phyloP scores from a whole-genome alignment of 257 asterid species.

The Plantago major region DNA sequence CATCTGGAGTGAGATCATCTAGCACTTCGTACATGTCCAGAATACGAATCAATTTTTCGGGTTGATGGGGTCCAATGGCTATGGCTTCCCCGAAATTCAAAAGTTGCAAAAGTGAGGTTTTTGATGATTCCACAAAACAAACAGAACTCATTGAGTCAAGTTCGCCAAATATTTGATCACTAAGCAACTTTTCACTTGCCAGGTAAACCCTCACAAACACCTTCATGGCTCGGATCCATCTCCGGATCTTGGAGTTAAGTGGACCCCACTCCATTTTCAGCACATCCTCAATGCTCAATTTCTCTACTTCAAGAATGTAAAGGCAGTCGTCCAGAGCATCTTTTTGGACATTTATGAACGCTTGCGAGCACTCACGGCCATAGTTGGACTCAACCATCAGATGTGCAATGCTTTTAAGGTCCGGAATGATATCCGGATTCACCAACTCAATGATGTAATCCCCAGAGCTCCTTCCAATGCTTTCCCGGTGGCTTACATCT shows the following conservation, averaged over 20 bases:
- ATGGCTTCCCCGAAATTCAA: constrained; percentile 76
- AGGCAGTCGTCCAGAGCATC: constrained; percentile 92
- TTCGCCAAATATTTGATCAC: constrained; percentile 83
- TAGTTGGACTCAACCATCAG: constrained; percentile 74
- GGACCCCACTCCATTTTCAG: constrained; percentile 81
- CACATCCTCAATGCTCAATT: constrained; percentile 78
- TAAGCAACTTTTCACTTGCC: constrained; percentile 62
- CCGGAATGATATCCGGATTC: constrained; percentile 56
- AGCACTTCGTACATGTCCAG: constrained; percentile 90
- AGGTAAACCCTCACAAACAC: constrained; percentile 74
- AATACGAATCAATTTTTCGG: constrained; percentile 75
- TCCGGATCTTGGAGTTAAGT: constrained; percentile 70
- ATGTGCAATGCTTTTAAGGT: constrained; percentile 57
- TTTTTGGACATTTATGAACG: constrained; percentile 56
- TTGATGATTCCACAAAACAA: constrained; percentile 73
- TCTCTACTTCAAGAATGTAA: constrained; percentile 72
- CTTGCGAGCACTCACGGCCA: constrained; percentile 81
- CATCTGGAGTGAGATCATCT: constrained; percentile 58
- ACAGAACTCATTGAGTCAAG: constrained; percentile 40
- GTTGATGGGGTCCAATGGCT: constrained; percentile 76
- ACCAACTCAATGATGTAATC: constrained; percentile 64
- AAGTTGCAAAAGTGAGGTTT: constrained; percentile 61
- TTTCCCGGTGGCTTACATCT: constrained; percentile 57
- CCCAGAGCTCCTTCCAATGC: constrained; percentile 61
- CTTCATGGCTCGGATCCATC: constrained; percentile 91